phyloP scores from a whole-genome alignment of 2,329 filamentous ascomycete species.

The Laburnicola sp. region DNA sequence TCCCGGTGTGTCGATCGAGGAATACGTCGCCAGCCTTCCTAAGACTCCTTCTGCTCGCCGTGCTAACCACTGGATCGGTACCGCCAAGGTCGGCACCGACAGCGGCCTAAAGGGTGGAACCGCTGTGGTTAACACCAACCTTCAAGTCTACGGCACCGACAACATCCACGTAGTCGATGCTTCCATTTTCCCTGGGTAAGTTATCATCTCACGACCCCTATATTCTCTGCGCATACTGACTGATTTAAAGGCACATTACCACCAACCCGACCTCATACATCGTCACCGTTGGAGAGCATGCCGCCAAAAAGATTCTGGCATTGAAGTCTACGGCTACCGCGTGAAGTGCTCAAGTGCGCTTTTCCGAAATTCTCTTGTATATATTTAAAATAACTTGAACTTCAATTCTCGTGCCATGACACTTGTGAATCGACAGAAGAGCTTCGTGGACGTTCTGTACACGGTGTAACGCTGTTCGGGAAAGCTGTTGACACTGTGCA shows the following conservation, averaged over 20 bases:
- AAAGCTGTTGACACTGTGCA: no score
- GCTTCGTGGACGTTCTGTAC: no score
- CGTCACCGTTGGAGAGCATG: conserved; percentile 42
- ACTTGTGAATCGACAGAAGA: background rate
- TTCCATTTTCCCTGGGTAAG: conserved; percentile 50
- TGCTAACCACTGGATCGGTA: conserved; percentile 57
- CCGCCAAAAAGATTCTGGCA: conserved; percentile 45
- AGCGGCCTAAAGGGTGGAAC: conserved; percentile 49
- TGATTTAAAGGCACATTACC: conserved; percentile 29
- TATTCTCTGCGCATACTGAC: conserved; percentile 15
- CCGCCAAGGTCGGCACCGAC: conserved; percentile 57
- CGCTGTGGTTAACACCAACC: conserved; percentile 55
- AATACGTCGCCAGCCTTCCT: conserved; percentile 57
- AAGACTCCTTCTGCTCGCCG: conserved; percentile 45
- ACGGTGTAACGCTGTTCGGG: no score
- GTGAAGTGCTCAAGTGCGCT: conserved; percentile 15
- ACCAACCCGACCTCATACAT: conserved; percentile 47
- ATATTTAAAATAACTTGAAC: conserved; percentile 1
- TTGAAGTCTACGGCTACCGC: conserved; percentile 19
- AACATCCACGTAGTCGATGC: conserved; percentile 54
- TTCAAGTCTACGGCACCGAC: conserved; percentile 53
- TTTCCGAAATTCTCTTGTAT: conserved; percentile 5
- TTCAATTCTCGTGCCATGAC: background rate
- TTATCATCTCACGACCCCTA: background rate
- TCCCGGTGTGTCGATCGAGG: conserved; percentile 55